Percentiles rank a stretch among this genome's conserved stretches.
These are phyloP conservation scores for Globisporangium viniferum DNA, from an alignment of 352 stramenopile species.

Conservation along the genomic window DNA sequence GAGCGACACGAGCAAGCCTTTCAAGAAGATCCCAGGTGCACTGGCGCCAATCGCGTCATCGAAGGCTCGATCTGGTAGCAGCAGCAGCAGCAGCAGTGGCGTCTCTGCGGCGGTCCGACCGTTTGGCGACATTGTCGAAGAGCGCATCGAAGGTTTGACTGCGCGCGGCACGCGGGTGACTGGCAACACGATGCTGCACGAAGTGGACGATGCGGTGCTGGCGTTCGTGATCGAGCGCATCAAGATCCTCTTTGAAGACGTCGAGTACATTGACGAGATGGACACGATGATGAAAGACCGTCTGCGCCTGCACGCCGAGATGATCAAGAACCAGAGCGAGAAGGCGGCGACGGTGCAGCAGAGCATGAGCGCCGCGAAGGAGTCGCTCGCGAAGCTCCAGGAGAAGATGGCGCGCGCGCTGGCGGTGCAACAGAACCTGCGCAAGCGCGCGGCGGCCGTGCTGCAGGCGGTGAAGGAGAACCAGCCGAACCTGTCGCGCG, in stretches of 20 bases:
- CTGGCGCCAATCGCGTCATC: slow-evolving; percentile 49
- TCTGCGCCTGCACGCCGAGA: slow-evolving; percentile 52
- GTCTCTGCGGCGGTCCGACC: slow-evolving; percentile 29
- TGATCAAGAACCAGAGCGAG: slow-evolving; percentile 48
- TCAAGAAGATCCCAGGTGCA: slow-evolving; percentile 46
- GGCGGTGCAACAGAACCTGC: slow-evolving; percentile 68
- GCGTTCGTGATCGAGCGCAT: slow-evolving; percentile 33
- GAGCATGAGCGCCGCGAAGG: slow-evolving; percentile 27
- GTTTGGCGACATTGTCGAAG: slow-evolving; percentile 61
- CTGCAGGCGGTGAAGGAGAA: slow-evolving; percentile 84
- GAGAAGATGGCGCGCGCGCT: slow-evolving; percentile 59
- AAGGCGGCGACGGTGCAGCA: slow-evolving; percentile 41
- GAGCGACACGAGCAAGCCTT: slow-evolving; percentile 14
- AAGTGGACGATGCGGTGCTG: slow-evolving; percentile 70
- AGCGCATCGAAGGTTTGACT: slow-evolving; percentile 50
- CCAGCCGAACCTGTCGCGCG: slow-evolving; percentile 67
- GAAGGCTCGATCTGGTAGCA: slow-evolving; percentile 18
- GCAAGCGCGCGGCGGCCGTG: slow-evolving; percentile 70
- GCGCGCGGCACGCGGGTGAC: slow-evolving; percentile 46
- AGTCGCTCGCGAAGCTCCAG: slow-evolving; percentile 39
- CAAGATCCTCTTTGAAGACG: slow-evolving; percentile 73
- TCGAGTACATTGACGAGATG: slow-evolving; percentile 74
- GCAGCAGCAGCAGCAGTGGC: slow-evolving; percentile 9
- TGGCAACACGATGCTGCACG: slow-evolving; percentile 52
- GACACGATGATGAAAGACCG: slow-evolving; percentile 63